A percentile compares a stretch with the other conserved stretches of the same genome.
Conservation (phyloP, 805 yeast genomes). For the Nakazawaea siamensis region DNA sequence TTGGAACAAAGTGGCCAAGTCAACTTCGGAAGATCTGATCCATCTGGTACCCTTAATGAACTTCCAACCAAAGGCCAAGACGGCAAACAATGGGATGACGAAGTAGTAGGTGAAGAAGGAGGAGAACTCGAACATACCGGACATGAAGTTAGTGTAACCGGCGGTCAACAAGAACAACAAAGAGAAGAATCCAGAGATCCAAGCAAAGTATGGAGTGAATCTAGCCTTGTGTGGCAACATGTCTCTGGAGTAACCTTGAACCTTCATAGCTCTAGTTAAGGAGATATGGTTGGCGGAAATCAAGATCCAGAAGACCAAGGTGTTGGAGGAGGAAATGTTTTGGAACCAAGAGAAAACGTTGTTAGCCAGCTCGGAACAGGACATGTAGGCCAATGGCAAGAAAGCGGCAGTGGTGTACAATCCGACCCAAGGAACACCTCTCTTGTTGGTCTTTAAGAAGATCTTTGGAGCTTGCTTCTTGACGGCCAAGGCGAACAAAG, state of each 20-base stretch:
- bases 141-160: constrained; percentile 27
- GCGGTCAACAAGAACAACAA: constrained; percentile 23
- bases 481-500: constrained; percentile 27
- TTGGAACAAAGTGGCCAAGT: constrained; percentile 20
- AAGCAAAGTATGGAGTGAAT: constrained; percentile 59
- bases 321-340: constrained; percentile 21
- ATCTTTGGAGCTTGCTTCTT: constrained; percentile 30
- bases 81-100: constrained; percentile 28
- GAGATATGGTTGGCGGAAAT: constrained; percentile 31
- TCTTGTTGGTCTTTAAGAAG: constrained; percentile 23
- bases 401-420: constrained; percentile 19
- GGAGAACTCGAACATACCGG: constrained; percentile 21
- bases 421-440: constrained; percentile 26
- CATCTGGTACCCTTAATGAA: constrained; percentile 32
- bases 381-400: constrained; percentile 30
- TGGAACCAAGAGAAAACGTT: constrained; percentile 28
- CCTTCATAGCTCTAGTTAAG: constrained; percentile 65
- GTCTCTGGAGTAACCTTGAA: constrained; percentile 61
- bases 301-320: constrained; percentile 23
- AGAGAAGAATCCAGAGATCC: constrained; percentile 24
- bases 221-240: constrained; percentile 65
- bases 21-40: constrained; percentile 20
- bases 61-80: constrained; percentile 26
- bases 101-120: constrained; percentile 22
- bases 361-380: constrained; percentile 16